Percentiles rank a stretch among this genome's conserved stretches.
Evolutionary conservation across 768 basidiomycete genomes (phyloP).

Genomic region (Pleurotus sapidus): DNA sequence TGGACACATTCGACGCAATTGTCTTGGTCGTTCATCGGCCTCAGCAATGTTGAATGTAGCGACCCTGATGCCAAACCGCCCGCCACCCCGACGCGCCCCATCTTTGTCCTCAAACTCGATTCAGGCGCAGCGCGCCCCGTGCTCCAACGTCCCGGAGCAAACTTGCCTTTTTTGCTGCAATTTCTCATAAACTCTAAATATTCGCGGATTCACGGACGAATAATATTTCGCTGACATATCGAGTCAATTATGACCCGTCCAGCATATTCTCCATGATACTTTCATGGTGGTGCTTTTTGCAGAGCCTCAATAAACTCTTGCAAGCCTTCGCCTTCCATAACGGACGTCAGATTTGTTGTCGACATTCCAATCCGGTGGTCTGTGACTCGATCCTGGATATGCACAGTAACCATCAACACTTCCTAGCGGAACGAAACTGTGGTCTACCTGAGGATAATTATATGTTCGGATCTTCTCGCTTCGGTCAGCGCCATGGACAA

Average conservation of each 20-base stretch:
- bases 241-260: conserved; percentile 7
- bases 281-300: conserved; percentile 52
- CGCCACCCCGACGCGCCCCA: background rate
- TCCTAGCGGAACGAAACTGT: background rate
- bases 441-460: conserved; percentile 79
- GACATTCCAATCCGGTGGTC: conserved; percentile 88
- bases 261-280: conserved; percentile 54
- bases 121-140: no score
- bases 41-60: background rate
- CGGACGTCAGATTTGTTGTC: conserved; percentile 58
- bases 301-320: conserved; percentile 57
- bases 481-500: conserved; percentile 81
- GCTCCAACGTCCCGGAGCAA: background rate
- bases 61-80: conserved; percentile 1
- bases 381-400: conserved; percentile 78
- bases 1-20: background rate
- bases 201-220: background rate
- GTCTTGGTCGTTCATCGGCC: background rate
- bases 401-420: background rate
- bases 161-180: background rate
- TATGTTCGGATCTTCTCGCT: conserved; percentile 97
- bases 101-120: no score
- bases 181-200: background rate
- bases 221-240: background rate
- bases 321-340: conserved; percentile 67